phyloP scores from a whole-genome alignment of 257 asterid species.

The Haberlea rhodopensis region DNA sequence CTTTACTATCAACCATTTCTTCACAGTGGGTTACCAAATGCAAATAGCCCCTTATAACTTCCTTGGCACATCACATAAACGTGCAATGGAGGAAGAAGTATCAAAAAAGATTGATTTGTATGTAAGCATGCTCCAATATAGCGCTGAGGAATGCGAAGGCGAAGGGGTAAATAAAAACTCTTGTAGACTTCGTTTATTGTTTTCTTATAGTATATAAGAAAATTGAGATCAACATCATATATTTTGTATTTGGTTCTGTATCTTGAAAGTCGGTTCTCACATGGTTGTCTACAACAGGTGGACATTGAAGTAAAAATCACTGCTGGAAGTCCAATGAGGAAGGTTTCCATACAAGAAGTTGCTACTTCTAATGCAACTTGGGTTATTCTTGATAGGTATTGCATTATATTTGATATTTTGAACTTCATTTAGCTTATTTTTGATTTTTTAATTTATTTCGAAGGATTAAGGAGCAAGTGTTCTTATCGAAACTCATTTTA shows the following conservation, averaged over 20 bases:
- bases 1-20: neutral
- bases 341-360: constrained; percentile 60
- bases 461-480: neutral
- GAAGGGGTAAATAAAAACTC: constrained; percentile 62
- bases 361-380: constrained; percentile 53
- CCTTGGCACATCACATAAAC: constrained; percentile 46
- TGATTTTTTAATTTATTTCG: no score
- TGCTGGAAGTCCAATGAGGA: constrained; percentile 60
- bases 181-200: neutral
- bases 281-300: constrained; percentile 33
- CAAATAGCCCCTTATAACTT: constrained; percentile 47
- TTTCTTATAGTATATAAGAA: neutral
- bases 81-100: constrained; percentile 63
- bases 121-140: constrained; percentile 42
- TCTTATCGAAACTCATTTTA: no score
- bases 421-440: neutral
- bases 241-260: neutral
- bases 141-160: constrained; percentile 56
- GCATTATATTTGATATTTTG: neutral
- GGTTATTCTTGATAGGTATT: constrained; percentile 75
- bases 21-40: constrained; percentile 73
- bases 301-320: constrained; percentile 63
- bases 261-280: neutral
- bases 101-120: constrained; percentile 49
- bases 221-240: neutral